phyloP scores from a whole-genome alignment of 805 yeast species.

The Candida tammaniensis region DNA sequence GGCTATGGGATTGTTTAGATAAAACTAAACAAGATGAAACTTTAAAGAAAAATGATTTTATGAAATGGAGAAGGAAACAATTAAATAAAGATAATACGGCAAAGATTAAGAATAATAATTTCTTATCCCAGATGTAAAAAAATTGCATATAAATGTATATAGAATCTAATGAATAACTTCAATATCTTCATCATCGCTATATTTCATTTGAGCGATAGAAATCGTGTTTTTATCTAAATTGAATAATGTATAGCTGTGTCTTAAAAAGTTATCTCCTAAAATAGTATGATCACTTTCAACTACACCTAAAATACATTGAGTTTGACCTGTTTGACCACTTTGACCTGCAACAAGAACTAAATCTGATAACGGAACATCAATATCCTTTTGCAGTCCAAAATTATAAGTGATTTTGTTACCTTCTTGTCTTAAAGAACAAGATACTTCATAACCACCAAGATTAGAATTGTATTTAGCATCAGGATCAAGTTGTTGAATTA shows the following conservation, averaged over 20 bases:
- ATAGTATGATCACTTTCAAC: slow-evolving; percentile 9
- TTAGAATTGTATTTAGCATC: slow-evolving; percentile 9
- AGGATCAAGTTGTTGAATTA: slow-evolving; percentile 11
- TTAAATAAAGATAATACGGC: slow-evolving; percentile 67
- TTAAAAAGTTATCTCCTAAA: slow-evolving; percentile 65
- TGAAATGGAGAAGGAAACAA: slow-evolving; percentile 63
- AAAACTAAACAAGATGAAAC: slow-evolving; percentile 54
- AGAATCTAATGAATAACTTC: slow-evolving; percentile 11
- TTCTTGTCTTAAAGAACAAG: slow-evolving; percentile 12
- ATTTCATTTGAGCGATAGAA: slow-evolving; percentile 45
- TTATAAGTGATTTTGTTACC: slow-evolving; percentile 11
- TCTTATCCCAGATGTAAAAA: slow-evolving; percentile 55
- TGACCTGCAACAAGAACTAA: slow-evolving; percentile 14
- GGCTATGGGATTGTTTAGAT: slow-evolving; percentile 90
- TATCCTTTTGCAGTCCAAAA: slow-evolving; percentile 10
- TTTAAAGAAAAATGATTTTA: slow-evolving; percentile 58
- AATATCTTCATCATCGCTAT: slow-evolving; percentile 17
- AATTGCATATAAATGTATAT: too few relatives aligned
- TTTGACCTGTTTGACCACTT: slow-evolving; percentile 10
- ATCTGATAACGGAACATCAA: slow-evolving; percentile 16
- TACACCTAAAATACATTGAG: slow-evolving; percentile 14
- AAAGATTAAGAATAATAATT: slow-evolving; percentile 75
- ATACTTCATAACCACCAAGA: slow-evolving; percentile 13
- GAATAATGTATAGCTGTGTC: slow-evolving; percentile 62
- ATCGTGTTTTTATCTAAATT: slow-evolving; percentile 57